phyloP scores from a whole-genome alignment of 2,329 filamentous ascomycete genomes.

The Scytalidium lignicola region DNA sequence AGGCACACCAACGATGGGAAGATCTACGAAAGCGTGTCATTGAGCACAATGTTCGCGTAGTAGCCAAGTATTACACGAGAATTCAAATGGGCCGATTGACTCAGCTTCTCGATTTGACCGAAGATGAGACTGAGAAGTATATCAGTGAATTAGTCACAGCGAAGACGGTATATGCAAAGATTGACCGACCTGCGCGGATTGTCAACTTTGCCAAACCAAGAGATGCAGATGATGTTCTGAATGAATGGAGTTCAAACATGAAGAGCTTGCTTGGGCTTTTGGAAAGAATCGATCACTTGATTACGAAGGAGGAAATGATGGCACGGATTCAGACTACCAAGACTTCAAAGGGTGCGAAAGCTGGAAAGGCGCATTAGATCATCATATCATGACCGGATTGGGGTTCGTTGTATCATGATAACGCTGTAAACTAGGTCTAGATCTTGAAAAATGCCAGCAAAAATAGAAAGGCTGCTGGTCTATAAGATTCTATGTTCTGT shows the following conservation, averaged over 20 bases:
- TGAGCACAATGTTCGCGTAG: conserved; percentile 95
- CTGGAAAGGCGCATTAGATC: conserved; percentile 30
- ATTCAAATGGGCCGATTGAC: conserved; percentile 90
- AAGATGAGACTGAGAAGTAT: conserved; percentile 98
- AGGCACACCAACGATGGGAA: conserved; percentile 82
- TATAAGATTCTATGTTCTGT: neutral
- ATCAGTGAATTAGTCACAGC: conserved; percentile 95
- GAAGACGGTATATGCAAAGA: conserved; percentile 97
- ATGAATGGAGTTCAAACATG: conserved; percentile 99
- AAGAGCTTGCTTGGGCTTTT: conserved; percentile 81
- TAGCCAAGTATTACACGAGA: conserved; percentile 98
- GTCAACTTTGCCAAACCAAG: conserved; percentile 94
- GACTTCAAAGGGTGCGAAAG: conserved; percentile 25
- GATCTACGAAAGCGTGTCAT: conserved; percentile 97
- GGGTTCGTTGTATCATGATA: conserved; percentile 11
- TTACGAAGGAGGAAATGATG: conserved; percentile 99
- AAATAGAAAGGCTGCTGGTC: neutral
- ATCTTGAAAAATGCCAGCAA: conserved; percentile 12
- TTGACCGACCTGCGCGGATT: conserved; percentile 85
- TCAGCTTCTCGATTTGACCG: conserved; percentile 82
- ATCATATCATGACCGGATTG: neutral
- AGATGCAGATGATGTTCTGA: conserved; percentile 91
- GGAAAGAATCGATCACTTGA: conserved; percentile 93
- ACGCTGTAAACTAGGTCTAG: conserved; percentile 29
- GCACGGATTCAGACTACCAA: conserved; percentile 68